These are phyloP conservation scores for Blastobotrys proliferans DNA, from an alignment of 1,139 yeast genomes.

Conservation along the genomic window DNA sequence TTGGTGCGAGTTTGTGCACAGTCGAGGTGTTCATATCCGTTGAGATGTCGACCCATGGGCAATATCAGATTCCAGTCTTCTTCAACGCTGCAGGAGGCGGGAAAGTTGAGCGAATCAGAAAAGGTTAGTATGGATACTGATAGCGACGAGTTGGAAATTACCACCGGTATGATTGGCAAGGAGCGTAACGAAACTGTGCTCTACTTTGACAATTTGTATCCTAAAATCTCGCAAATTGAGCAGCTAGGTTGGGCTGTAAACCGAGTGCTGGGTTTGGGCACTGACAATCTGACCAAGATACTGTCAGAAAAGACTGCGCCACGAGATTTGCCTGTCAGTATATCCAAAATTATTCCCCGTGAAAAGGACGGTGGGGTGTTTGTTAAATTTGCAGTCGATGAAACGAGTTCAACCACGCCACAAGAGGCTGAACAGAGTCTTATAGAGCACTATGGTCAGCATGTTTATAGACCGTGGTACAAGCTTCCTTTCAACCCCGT, in stretches of 20 bases:
- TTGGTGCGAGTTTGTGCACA: no score
- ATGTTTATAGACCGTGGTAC: constrained; percentile 28
- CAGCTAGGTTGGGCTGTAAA: constrained; percentile 14
- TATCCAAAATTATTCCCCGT: constrained; percentile 55
- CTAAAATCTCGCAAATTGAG: constrained; percentile 21
- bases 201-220: constrained; percentile 35
- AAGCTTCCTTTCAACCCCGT: constrained; percentile 37
- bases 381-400: constrained; percentile 52
- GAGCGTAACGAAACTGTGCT: constrained; percentile 48
- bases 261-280: constrained; percentile 14
- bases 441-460: constrained; percentile 15
- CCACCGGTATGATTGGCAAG: constrained; percentile 57
- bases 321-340: constrained; percentile 38
- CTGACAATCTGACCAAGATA: constrained; percentile 14
- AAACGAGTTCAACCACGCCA: constrained; percentile 14
- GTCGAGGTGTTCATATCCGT: no score
- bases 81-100: constrained; percentile 11
- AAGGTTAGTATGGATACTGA: constrained; percentile 9
- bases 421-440: constrained; percentile 20
- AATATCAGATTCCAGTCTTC: no score
- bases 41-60: no score
- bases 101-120: constrained; percentile 10
- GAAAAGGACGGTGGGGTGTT: constrained; percentile 93
- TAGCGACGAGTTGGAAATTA: constrained; percentile 15
- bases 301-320: constrained; percentile 41